A percentile compares a stretch with the other conserved stretches of the same genome.
Evolutionary conservation across 495 filamentous ascomycete species (phyloP).

Genomic region (Aspergillus hancockii): DNA sequence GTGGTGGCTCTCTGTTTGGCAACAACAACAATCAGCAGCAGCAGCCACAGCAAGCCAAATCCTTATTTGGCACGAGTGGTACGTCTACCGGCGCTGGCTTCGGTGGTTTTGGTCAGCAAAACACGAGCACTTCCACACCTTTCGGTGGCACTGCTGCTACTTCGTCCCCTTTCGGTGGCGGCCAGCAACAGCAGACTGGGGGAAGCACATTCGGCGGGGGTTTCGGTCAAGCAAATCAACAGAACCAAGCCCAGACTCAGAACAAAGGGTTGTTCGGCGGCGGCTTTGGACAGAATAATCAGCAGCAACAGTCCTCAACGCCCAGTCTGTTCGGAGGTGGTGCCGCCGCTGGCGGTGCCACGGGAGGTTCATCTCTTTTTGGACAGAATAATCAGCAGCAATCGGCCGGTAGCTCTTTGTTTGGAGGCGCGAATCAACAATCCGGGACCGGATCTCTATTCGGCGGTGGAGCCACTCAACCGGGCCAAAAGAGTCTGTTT

Average conservation of each 20-base stretch:
- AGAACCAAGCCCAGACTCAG: slow-evolving; percentile 46
- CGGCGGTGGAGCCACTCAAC: slow-evolving; percentile 41
- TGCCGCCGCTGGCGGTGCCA: slow-evolving; percentile 19
- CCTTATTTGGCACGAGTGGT: slow-evolving; percentile 31
- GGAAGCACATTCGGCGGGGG: slow-evolving; percentile 38
- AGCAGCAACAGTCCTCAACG: slow-evolving; percentile 38
- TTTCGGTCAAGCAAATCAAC: slow-evolving; percentile 50
- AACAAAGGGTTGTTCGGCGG: slow-evolving; percentile 44
- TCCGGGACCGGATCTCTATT: slow-evolving; percentile 33
- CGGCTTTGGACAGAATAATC: slow-evolving; percentile 37
- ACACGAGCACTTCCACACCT: slow-evolving; percentile 34
- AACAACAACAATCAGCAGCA: slow-evolving; percentile 28
- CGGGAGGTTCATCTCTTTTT: slow-evolving; percentile 40
- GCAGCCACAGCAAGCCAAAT: slow-evolving; percentile 43
- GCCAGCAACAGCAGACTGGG: slow-evolving; percentile 37
- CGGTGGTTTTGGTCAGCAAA: slow-evolving; percentile 45
- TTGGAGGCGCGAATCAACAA: slow-evolving; percentile 42
- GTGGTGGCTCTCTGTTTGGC: slow-evolving; percentile 51
- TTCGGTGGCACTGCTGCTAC: slow-evolving; percentile 42
- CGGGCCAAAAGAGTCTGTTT: slow-evolving; percentile 39
- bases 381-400: slow-evolving; percentile 41
- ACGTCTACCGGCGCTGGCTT: slow-evolving; percentile 35
- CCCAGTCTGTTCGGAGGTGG: slow-evolving; percentile 45
- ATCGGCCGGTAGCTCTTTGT: slow-evolving; percentile 45
- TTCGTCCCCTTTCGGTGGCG: slow-evolving; percentile 41